Percentiles rank a stretch among this genome's conserved stretches.
These are phyloP conservation scores for Saksenaea oblongispora DNA, from an alignment of 371 early-diverging fungal genomes.

Conservation along the genomic window DNA sequence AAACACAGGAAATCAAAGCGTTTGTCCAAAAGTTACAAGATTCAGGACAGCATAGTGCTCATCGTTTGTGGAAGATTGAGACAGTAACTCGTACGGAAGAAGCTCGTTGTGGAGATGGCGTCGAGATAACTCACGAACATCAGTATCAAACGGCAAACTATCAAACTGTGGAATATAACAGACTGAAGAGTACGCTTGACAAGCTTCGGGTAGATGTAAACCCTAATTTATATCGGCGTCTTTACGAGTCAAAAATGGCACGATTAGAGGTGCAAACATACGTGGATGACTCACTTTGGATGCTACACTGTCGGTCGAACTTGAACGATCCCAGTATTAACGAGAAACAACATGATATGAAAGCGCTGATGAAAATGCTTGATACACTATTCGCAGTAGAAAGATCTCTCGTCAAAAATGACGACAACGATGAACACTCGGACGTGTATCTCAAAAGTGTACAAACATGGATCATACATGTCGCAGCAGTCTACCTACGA, in stretches of 20 bases:
- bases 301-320: constrained; percentile 8
- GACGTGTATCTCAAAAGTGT: constrained; percentile 42
- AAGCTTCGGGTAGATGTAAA: constrained; percentile 30
- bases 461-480: constrained; percentile 50
- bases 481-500: constrained; percentile 34
- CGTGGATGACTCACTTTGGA: constrained; percentile 44
- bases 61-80: constrained; percentile 35
- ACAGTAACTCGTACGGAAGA: constrained; percentile 27
- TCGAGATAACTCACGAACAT: constrained; percentile 30
- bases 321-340: constrained; percentile 18
- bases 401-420: constrained; percentile 3
- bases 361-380: constrained; percentile 13
- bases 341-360: constrained; percentile 11
- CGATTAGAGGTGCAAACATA: constrained; percentile 57
- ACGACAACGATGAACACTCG: not conserved
- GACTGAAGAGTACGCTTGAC: constrained; percentile 29
- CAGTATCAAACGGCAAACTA: constrained; percentile 32
- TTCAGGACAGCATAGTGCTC: constrained; percentile 22
- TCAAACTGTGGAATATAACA: constrained; percentile 27
- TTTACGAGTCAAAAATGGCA: constrained; percentile 41
- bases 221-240: constrained; percentile 21
- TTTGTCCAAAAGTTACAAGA: constrained; percentile 14
- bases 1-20: constrained; percentile 16
- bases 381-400: constrained; percentile 22
- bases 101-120: constrained; percentile 33